phyloP scores from a whole-genome alignment of 495 filamentous ascomycete species.

The Bryoglossum gracile region DNA sequence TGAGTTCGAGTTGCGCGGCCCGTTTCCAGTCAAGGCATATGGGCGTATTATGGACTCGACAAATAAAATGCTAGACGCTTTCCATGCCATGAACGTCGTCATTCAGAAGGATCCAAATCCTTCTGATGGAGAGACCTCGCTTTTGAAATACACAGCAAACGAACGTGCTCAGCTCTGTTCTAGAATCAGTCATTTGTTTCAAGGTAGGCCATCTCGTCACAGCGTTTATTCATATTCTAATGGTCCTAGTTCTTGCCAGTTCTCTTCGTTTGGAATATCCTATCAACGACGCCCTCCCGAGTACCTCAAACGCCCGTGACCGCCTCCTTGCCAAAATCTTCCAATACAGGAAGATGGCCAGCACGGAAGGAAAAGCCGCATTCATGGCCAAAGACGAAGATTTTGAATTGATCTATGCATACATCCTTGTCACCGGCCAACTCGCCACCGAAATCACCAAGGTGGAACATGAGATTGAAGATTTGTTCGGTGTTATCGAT shows the following conservation, averaged over 20 bases:
- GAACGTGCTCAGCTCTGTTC: slow-evolving; percentile 73
- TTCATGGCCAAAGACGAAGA: slow-evolving; percentile 38
- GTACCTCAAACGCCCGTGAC: slow-evolving; percentile 70
- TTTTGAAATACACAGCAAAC: slow-evolving; percentile 70
- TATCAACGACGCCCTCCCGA: slow-evolving; percentile 78
- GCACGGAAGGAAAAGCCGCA: slow-evolving; percentile 28
- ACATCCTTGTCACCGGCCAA: slow-evolving; percentile 60
- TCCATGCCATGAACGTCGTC: slow-evolving; percentile 92
- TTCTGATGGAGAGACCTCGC: slow-evolving; percentile 68
- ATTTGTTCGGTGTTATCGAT: slow-evolving; percentile 63
- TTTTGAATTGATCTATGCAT: slow-evolving; percentile 46
- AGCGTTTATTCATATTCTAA: slow-evolving; percentile 15
- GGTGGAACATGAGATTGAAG: slow-evolving; percentile 60
- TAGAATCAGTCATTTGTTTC: slow-evolving; percentile 87
- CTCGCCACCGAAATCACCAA: slow-evolving; percentile 62
- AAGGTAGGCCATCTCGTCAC: slow-evolving; percentile 41
- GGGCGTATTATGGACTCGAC: slow-evolving; percentile 69
- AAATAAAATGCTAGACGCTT: slow-evolving; percentile 76
- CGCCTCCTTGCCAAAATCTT: slow-evolving; percentile 84
- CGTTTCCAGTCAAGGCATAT: slow-evolving; percentile 68
- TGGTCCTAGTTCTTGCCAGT: slow-evolving; percentile 65
- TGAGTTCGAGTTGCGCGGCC: slow-evolving; percentile 78
- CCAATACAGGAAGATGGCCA: slow-evolving; percentile 61
- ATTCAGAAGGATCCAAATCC: slow-evolving; percentile 72
- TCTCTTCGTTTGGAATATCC: slow-evolving; percentile 92